Base-by-base conservation (phyloP, 2,329 filamentous ascomycete species). In the Sphaerulina populicola region DNA sequence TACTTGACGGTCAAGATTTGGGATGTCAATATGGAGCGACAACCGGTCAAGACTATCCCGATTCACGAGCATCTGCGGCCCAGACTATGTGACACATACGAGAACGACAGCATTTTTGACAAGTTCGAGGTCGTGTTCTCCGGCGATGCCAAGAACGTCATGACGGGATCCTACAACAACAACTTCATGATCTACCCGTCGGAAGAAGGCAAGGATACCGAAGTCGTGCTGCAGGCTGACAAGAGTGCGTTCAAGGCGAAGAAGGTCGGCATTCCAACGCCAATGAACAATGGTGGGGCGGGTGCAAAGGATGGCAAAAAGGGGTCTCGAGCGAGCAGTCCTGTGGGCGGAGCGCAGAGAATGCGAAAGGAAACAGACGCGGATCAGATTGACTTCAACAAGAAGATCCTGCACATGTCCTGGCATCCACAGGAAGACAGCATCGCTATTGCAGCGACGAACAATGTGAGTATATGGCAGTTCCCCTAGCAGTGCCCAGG, bases 161-260 rank as follows among this genome's bases (percentile, higher is more conserved):
- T 98, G 93, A 98, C 93, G 5, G 93, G 93, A 62, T 96, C 89
- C 68, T 98, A 98, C 77, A 98, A 98, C 79, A 98, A 98, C 76
- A 98, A 98, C 75, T 97, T 98, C 77, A 98, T 98, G 93, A 98
- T 98, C 66, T 98, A 97, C 70, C 93, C 93, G 4, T 93, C 90
- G 23, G 91, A 97, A 64, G 87, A 90, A 6, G 88, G 91, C 60
- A 94, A 94, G 73, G 93, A 98, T 68, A 91, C 91, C 2, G 93
- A 98, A 71, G 90, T 98, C 43, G 93, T 98, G 42, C 76, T 98
- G 51, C 93, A 98, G 71, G 93, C 93, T 36, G 93, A 98, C 70
- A 98, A 98, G 76, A 95, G 89, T 51, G 93, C 93, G 9, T 98
- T 98, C 81, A 98, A 98, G 75, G 93, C 93, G 33, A 98, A 98